Base-by-base conservation (phyloP, 2,329 filamentous ascomycete species). In the Lasiodiplodia theobromae region DNA sequence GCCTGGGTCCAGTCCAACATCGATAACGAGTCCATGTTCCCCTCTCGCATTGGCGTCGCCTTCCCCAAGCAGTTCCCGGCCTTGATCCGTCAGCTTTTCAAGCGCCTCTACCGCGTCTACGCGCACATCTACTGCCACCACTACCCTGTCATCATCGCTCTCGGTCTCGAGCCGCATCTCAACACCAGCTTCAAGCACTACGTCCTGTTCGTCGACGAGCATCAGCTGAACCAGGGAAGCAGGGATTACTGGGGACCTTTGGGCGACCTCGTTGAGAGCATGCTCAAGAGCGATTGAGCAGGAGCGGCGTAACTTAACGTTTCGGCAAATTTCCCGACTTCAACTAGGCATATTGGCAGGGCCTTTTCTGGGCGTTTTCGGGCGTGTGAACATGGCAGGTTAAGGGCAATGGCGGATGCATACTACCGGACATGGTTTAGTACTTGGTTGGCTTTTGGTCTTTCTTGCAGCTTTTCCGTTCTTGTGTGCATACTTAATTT, bases 131-230 rank as follows among this genome's bases (percentile, higher is more conserved):
- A 99, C 85, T 97, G 97, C 87, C 93, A 94, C 68, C 96, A 99
- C 81, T 99, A 99, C 82, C 94, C 94, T 44, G 94, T 99, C 73
- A 91, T 99, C 73, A 92, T 96, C 69, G 94, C 97, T 79, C 88
- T 99, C 49, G 96, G 96, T 25, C 87, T 99, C 69, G 96, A 99
- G 82, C 94, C 96, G 54, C 96, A 99, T 81, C 88, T 99, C 72
- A 99, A 99, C 83, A 99, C 96, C 16, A 97, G 93, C 82, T 99
- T 99, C 89, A 99, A 99, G 87, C 96, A 99, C 82, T 99, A 98
- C 77, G 96, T 99, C 71, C 87, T 99, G 69, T 99, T 99, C 82
- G 94, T 99, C 74, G 94, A 99, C 80, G 96, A 99, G 86, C 96
- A 98, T 82, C 90, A 89, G 73, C 83, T 99, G 73, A 94, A 94